phyloP scores from a whole-genome alignment of 2,329 filamentous ascomycete species.

The Ambrosiella beaveri region DNA sequence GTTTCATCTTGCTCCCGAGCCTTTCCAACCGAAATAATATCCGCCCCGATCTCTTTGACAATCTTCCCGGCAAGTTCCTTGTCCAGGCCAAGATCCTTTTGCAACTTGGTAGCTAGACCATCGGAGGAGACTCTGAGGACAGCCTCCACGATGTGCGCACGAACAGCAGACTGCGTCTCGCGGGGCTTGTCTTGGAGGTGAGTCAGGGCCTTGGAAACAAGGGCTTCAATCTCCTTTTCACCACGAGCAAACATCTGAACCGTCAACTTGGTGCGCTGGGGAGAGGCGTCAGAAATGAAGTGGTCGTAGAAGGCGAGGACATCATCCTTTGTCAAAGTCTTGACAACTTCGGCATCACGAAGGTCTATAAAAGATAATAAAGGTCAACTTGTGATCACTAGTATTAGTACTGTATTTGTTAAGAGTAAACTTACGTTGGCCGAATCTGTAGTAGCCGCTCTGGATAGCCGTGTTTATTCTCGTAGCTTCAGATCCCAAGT shows the following conservation, averaged over 20 bases:
- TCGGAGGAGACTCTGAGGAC: slow-evolving; percentile 5
- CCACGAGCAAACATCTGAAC: slow-evolving; percentile 69
- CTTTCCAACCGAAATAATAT: slow-evolving; percentile 20
- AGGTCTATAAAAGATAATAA: slow-evolving; percentile 32
- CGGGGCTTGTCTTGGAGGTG: not conserved
- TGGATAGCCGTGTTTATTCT: slow-evolving; percentile 63
- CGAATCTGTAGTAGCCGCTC: slow-evolving; percentile 78
- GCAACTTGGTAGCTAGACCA: not conserved
- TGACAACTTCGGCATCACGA: slow-evolving; percentile 58
- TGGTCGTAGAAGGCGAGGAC: slow-evolving; percentile 63
- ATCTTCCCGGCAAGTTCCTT: slow-evolving; percentile 20
- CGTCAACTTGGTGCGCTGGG: slow-evolving; percentile 60
- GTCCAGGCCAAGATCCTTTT: not conserved
- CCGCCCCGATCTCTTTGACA: slow-evolving; percentile 1
- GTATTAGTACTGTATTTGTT: not conserved
- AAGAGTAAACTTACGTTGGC: slow-evolving; percentile 44
- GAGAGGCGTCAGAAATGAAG: slow-evolving; percentile 59
- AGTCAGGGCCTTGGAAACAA: slow-evolving; percentile 7
- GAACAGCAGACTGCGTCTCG: slow-evolving; percentile 14
- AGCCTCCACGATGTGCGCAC: slow-evolving; percentile 10
- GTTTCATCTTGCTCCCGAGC: slow-evolving; percentile 18
- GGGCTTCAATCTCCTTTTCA: slow-evolving; percentile 18
- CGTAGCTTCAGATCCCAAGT: slow-evolving; percentile 66
- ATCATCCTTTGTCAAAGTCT: slow-evolving; percentile 58
- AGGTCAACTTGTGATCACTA: not conserved